Evolutionary conservation across 139 green algal genomes (phyloP), one percentile per base, ranked within the genome.

Genomic region (Chlamydomonas schloesseri): DNA sequence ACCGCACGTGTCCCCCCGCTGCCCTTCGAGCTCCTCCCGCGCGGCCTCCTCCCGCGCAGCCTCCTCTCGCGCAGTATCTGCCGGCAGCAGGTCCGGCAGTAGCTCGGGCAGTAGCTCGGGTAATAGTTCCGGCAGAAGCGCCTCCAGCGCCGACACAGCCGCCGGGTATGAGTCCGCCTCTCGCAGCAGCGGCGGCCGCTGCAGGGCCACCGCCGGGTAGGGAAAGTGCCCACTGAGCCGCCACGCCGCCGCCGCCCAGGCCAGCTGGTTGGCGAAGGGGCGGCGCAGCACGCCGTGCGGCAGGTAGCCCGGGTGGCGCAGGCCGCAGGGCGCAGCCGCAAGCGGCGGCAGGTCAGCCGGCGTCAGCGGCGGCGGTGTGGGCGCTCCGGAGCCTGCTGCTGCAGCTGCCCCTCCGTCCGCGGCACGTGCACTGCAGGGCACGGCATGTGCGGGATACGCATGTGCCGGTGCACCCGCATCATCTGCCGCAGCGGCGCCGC

Each of bases 171-270:
- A 28, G 14, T 73, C 37, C 13, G 62, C 64, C 37, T 83, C 77
- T 29, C 5, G 28, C 62, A 83, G 60, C 77, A 73, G 62, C 13
- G 77, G 77, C 46, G 77, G 77, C 62, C 77, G 77, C 24, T 24
- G 36, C 28, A 47, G 60, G 29, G 26, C 13, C 70, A 64, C 64
- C 0, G 47, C 17, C 0, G 77, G 77, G 58, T 83, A 83, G 33
- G 77, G 77, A 53, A 83, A 83, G 11, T 28, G 9, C 0, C 77
- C 77, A 15, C 33, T 73, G n/a, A 50, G 18, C 0, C 77, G 77
- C 77, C 77, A 83, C n/a, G 46, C 60, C 3, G 77, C 60, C 14
- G 36, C 77, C 2, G 77, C 77, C 77, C 77, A 83, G 18, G 77
- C 60, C 28, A 73, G n/a, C 62, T 83, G 77, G 23, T 65, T 14